A percentile compares a stretch with the other conserved stretches of the same genome.
phyloP scores from a whole-genome alignment of 78 protist genomes.

The Cavenderia fasciculata region DNA sequence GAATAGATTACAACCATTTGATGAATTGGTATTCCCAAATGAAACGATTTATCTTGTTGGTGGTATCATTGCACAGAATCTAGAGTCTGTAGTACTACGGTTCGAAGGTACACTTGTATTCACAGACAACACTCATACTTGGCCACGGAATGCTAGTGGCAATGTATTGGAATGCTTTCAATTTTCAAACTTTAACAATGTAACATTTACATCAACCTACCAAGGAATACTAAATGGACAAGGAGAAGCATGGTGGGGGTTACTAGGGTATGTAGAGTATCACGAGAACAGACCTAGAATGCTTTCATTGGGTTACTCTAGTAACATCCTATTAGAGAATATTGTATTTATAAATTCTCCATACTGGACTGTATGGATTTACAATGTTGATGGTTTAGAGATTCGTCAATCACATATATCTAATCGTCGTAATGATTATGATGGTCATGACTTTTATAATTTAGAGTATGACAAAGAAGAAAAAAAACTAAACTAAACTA shows the following conservation, averaged over 20 bases:
- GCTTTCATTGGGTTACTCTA: constrained; percentile 14
- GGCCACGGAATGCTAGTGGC: constrained; percentile 47
- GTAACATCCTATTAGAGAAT: constrained; percentile 41
- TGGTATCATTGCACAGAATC: constrained; percentile 53
- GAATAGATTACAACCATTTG: constrained; percentile 26
- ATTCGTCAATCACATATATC: constrained; percentile 51
- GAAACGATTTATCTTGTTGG: constrained; percentile 63
- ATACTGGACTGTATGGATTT: constrained; percentile 55
- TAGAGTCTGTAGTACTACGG: constrained; percentile 1
- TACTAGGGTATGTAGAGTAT: constrained; percentile 27
- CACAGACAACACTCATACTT: constrained; percentile 18
- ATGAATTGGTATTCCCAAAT: constrained; percentile 58
- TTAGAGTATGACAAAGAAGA: background rate
- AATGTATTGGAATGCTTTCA: constrained; percentile 43
- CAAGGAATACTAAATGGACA: constrained; percentile 64
- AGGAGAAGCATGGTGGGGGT: constrained; percentile 86
- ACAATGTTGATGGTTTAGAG: constrained; percentile 51
- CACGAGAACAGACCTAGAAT: constrained; percentile 81
- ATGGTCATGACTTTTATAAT: constrained; percentile 52
- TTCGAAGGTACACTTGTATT: constrained; percentile 75
- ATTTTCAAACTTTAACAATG: constrained; percentile 26
- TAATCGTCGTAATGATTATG: constrained; percentile 54
- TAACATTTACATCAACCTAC: constrained; percentile 61
- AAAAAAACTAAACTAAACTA: background rate
- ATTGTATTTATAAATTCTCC: constrained; percentile 64